These are phyloP conservation scores for Phytophthora melonis DNA, from an alignment of 352 stramenopile genomes.

Conservation along the genomic window DNA sequence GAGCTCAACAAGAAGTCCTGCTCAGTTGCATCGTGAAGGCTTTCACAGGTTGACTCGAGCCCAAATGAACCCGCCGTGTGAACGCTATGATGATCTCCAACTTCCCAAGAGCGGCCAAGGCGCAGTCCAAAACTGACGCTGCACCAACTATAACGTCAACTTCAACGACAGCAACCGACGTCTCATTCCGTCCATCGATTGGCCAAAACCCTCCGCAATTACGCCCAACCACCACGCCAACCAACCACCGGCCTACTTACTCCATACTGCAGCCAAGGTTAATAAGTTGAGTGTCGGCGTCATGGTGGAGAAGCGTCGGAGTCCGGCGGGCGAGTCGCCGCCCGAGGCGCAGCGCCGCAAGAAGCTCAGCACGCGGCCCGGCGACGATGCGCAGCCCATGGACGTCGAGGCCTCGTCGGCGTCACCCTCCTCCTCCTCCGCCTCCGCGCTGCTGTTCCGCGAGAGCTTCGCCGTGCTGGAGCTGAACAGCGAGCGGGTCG, in stretches of 20 bases:
- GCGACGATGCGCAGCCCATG: slow-evolving; percentile 17
- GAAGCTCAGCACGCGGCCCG: slow-evolving; percentile 29
- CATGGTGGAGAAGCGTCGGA: slow-evolving; percentile 68
- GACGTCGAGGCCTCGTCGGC: slow-evolving; percentile 9
- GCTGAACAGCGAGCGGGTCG: slow-evolving; percentile 38
- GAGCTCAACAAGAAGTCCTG: too few relatives aligned
- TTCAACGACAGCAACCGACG: neutral
- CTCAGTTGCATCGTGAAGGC: too few relatives aligned
- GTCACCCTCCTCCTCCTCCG: neutral
- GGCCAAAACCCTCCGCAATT: slow-evolving; percentile 21
- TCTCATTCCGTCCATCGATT: slow-evolving; percentile 25
- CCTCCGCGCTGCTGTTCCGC: slow-evolving; percentile 42
- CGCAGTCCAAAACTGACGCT: too few relatives aligned
- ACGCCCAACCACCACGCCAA: slow-evolving; percentile 36
- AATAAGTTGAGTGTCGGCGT: neutral
- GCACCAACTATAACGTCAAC: neutral
- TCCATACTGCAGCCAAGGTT: neutral
- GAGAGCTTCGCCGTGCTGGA: slow-evolving; percentile 55
- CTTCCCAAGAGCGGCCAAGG: too few relatives aligned
- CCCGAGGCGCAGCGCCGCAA: slow-evolving; percentile 39
- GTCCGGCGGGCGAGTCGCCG: slow-evolving; percentile 35
- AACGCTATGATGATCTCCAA: too few relatives aligned
- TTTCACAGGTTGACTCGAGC: too few relatives aligned
- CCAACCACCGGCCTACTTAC: slow-evolving; percentile 32
- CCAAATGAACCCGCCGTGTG: too few relatives aligned